Evolutionary conservation across 345 rosid genomes (phyloP).

Genomic region (Cochlearia excelsa): DNA sequence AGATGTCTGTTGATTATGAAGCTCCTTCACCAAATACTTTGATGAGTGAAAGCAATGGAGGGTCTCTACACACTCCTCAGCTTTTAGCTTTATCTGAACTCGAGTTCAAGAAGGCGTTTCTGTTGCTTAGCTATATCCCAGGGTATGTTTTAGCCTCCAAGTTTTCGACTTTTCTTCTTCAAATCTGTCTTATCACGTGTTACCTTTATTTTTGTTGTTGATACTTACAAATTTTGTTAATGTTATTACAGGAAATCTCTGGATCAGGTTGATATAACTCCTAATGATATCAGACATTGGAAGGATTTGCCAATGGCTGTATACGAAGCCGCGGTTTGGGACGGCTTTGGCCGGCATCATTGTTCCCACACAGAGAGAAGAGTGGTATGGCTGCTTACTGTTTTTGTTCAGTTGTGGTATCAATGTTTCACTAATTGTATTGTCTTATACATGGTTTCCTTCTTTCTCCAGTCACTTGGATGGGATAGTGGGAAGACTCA

Average conservation of each 20-base stretch:
- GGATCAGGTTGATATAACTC: slow-evolving; percentile 30
- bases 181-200: neutral
- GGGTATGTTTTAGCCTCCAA: slow-evolving; percentile 40
- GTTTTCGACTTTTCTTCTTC: neutral
- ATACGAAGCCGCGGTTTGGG: slow-evolving; percentile 56
- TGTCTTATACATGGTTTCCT: neutral
- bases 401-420: neutral
- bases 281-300: slow-evolving; percentile 41
- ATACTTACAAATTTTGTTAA: neutral
- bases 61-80: slow-evolving; percentile 35
- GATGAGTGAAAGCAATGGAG: slow-evolving; percentile 12
- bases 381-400: slow-evolving; percentile 9
- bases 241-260: slow-evolving; percentile 36
- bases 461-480: slow-evolving; percentile 39
- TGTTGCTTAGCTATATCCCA: slow-evolving; percentile 57
- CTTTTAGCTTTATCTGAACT: slow-evolving; percentile 53
- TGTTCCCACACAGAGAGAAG: slow-evolving; percentile 13
- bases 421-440: slow-evolving; percentile 3
- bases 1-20: slow-evolving; percentile 21
- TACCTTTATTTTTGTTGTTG: neutral
- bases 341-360: neutral
- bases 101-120: slow-evolving; percentile 60
- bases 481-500: slow-evolving; percentile 56
- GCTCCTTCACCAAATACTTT: slow-evolving; percentile 21
- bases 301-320: slow-evolving; percentile 45